Conservation (phyloP, 148 eudicot genomes). For the Fagopyrum esculentum region DNA sequence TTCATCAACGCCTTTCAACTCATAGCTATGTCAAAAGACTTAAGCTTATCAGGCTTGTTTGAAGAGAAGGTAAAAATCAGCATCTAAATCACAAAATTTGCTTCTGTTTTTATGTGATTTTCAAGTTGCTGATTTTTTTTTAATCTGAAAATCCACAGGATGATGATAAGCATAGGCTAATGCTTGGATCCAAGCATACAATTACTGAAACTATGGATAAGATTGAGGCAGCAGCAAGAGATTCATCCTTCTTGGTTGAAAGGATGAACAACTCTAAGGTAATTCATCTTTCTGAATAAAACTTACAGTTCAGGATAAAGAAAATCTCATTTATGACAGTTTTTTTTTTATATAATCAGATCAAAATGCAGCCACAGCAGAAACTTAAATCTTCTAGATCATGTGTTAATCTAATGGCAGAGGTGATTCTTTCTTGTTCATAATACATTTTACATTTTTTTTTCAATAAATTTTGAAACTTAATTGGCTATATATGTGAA, state of each 20-base stretch:
- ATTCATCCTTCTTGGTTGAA: conserved; percentile 34
- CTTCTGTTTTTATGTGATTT: neutral
- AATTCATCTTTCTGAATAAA: neutral
- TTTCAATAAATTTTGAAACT: neutral
- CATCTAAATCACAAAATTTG: neutral
- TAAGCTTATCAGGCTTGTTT: conserved; percentile 43
- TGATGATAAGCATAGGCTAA: conserved; percentile 31
- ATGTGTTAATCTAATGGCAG: conserved; percentile 35
- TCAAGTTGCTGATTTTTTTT: neutral
- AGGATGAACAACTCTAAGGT: conserved; percentile 44
- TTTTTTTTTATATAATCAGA: conserved; percentile 20
- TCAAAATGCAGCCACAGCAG: conserved; percentile 27
- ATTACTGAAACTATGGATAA: conserved; percentile 34
- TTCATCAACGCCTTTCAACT: conserved; percentile 59
- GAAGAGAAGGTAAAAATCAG: conserved; percentile 34
- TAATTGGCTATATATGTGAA: neutral
- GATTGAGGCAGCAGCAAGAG: conserved; percentile 50
- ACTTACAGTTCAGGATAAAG: too few species aligned
- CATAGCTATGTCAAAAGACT: conserved; percentile 42
- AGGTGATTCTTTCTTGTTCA: conserved; percentile 20
- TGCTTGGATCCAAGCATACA: conserved; percentile 41
- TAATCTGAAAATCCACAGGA: conserved; percentile 21
- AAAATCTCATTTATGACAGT: neutral
- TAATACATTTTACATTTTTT: neutral
- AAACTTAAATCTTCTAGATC: conserved; percentile 35